Evolutionary conservation across 768 basidiomycete species (phyloP), one percentile per base, ranked within the genome.

Genomic region (Termitomyces eurrhizus): DNA sequence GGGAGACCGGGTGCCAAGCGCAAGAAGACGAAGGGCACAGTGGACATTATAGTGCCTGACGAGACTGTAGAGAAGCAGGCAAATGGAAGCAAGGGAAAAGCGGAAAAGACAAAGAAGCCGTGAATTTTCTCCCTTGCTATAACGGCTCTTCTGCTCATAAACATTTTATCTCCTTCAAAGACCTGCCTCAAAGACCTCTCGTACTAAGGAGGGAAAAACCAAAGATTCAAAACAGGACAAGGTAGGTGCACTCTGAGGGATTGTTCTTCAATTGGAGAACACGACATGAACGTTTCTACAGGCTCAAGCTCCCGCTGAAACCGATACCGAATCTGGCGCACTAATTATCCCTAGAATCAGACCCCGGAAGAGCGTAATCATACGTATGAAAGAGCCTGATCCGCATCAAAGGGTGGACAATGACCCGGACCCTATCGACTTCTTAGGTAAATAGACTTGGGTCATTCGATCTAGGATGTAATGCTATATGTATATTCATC

Each of bases 61-160:
- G 56, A 18, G 18, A 18, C 44, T 7, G 49, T 26, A 24, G 52
- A 33, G 37, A 21, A 16, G 37, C 24, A 50, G 29, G 29, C 6
- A 11, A 21, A 3, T 6, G 29, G 37, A 41, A 21, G 24, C 13
- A 41, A 56, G 32, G 21, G 14, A 18, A 35, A 54, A 16, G 16
- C 24, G n/a, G 37, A 12, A 44, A 61, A 61, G 52, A 18, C 46
- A 12, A 60, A 55, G 48, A 62, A 59, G 44, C 14, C 29, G 61
- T 62, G 32, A 49, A 61, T 56, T 33, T 36, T 8, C 21, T 48
- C 41, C 44, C 5, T 11, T 29, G 12, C 18, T 35, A 45, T 39
- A 44, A 12, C 7, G 6, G 7, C 21, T 21, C 24, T 29, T 24
- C 32, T 21, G 14, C 41, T 45, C 24, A 44, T 41, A 8, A 37